phyloP scores from a whole-genome alignment of 129 eudicot genomes.

The Mikania micrantha region DNA sequence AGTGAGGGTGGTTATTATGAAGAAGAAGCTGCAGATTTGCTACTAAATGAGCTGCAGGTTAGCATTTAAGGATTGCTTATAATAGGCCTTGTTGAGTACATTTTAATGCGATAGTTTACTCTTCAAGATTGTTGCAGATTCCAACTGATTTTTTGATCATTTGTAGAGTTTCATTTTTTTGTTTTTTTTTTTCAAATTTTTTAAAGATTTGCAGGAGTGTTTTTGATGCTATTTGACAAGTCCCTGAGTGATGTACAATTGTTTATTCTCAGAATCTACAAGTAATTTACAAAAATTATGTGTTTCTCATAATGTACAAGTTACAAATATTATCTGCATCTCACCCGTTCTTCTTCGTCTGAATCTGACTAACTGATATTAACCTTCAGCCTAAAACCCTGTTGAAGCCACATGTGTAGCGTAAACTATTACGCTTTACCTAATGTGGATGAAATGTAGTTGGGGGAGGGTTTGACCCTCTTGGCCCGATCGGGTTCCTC shows the following conservation, averaged over 20 bases:
- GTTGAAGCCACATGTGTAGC: too few relatives aligned
- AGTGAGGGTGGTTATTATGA: constrained; percentile 28
- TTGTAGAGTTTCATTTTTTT: background rate
- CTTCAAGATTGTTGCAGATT: background rate
- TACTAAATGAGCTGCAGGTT: constrained; percentile 48
- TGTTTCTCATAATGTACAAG: background rate
- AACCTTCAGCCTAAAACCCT: too few relatives aligned
- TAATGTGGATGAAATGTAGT: too few relatives aligned
- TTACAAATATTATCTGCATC: too few relatives aligned
- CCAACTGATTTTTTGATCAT: background rate
- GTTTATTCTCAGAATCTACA: background rate
- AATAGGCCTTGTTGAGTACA: too few relatives aligned
- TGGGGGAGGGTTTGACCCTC: too few relatives aligned
- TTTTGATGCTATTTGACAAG: constrained; percentile 13
- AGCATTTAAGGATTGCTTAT: background rate
- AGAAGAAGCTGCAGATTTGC: constrained; percentile 29
- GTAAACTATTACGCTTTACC: too few relatives aligned
- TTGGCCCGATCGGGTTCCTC: too few relatives aligned
- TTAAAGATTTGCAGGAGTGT: background rate
- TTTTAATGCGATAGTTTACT: too few relatives aligned
- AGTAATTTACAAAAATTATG: background rate
- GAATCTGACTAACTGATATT: too few relatives aligned
- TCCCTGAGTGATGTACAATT: background rate
- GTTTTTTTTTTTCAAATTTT: background rate
- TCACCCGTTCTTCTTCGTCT: too few relatives aligned